A percentile compares a stretch with the other conserved stretches of the same genome.
phyloP scores from a whole-genome alignment of 1,284 basidiomycete species.

The Ceratobasidium sp. region DNA sequence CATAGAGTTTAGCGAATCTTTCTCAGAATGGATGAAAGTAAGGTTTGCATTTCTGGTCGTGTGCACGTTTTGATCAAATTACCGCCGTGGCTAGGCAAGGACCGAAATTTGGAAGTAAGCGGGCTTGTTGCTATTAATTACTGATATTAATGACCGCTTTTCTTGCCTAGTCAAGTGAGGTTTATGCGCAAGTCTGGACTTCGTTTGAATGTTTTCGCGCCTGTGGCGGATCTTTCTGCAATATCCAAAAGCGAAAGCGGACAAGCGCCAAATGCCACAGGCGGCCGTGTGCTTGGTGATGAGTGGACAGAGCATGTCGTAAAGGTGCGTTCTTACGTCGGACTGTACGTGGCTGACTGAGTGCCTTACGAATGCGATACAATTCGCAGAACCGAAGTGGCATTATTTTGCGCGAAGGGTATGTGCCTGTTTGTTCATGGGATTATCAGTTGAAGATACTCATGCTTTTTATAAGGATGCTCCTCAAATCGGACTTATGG shows the following conservation, averaged over 20 bases:
- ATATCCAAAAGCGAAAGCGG: constrained; percentile 66
- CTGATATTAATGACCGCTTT: constrained; percentile 7
- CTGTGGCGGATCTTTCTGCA: constrained; percentile 84
- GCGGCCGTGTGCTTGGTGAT: constrained; percentile 88
- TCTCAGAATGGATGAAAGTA: constrained; percentile 89
- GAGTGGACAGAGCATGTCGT: constrained; percentile 95
- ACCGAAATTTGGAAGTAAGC: constrained; percentile 94
- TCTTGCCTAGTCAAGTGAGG: constrained; percentile 75
- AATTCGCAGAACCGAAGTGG: constrained; percentile 81
- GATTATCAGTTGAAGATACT: constrained; percentile 17
- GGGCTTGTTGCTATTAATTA: constrained; percentile 44
- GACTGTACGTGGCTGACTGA: not conserved
- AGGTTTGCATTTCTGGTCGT: constrained; percentile 44
- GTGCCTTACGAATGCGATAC: constrained; percentile 10
- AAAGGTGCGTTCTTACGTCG: constrained; percentile 62
- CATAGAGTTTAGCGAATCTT: constrained; percentile 73
- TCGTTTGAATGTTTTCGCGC: constrained; percentile 86
- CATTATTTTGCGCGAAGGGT: constrained; percentile 90
- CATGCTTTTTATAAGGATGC: constrained; percentile 63
- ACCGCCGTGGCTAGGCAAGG: constrained; percentile 63
- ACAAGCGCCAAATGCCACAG: constrained; percentile 71
- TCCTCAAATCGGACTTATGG: constrained; percentile 94
- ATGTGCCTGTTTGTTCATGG: constrained; percentile 49
- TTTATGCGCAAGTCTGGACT: constrained; percentile 78
- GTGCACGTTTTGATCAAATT: constrained; percentile 32